phyloP scores from a whole-genome alignment of 306 rosid genomes.

The Dryas drummondii region DNA sequence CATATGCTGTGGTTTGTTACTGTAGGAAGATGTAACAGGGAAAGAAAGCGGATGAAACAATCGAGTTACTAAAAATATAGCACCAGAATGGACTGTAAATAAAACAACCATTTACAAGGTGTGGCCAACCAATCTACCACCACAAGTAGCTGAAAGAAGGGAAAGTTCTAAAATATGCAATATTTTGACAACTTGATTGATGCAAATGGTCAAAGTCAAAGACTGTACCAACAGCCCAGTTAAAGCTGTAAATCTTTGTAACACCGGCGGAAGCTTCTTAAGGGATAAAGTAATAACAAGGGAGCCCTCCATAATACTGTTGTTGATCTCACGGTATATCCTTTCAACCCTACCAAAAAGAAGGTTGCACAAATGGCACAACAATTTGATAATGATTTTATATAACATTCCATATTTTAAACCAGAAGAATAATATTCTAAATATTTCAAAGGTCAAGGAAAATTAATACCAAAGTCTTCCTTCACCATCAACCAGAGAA shows the following conservation, averaged over 20 bases:
- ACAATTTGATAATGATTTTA: neutral
- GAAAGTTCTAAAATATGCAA: neutral
- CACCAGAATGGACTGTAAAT: neutral
- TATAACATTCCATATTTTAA: neutral
- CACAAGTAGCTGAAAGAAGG: neutral
- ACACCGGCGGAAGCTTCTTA: slow-evolving; percentile 67
- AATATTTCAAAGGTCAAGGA: slow-evolving; percentile 10
- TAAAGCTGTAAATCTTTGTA: slow-evolving; percentile 80
- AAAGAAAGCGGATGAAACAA: neutral
- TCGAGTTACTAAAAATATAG: neutral
- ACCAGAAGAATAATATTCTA: slow-evolving; percentile 9
- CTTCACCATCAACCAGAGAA: slow-evolving; percentile 81
- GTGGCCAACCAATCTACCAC: neutral
- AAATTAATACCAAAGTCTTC: slow-evolving; percentile 77
- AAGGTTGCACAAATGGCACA: slow-evolving; percentile 9
- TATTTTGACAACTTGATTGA: neutral
- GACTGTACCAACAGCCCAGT: slow-evolving; percentile 86
- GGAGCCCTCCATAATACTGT: slow-evolving; percentile 64
- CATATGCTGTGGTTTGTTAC: no score
- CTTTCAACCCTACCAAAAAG: slow-evolving; percentile 72
- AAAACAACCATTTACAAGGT: neutral
- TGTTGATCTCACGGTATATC: slow-evolving; percentile 80
- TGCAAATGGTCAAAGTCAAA: neutral
- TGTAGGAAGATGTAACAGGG: no score
- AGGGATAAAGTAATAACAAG: slow-evolving; percentile 71